Evolutionary conservation across 2,329 filamentous ascomycete species (phyloP), one percentile per base, ranked within the genome.

Genomic region (Xylariaceae sp.): DNA sequence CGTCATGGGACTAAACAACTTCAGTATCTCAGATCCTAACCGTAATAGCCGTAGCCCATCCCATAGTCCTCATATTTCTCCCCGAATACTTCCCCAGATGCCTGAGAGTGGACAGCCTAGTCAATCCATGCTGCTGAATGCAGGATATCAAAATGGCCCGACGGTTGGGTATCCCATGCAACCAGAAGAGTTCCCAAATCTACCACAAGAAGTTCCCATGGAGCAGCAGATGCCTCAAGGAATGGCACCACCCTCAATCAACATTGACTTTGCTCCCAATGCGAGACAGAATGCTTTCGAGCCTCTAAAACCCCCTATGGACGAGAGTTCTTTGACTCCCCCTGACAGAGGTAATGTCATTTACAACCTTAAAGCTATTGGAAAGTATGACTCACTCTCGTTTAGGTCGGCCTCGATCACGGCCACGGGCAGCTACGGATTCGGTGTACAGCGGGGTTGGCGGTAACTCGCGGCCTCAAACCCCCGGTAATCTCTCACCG

Each of bases 261-360:
- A 94, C 68, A 94, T 97, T 64, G 90, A 96, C 69, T 92, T 91
- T 71, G 92, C 92, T 13, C 92, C 92, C 20, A 86, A 86, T 7
- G 83, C 88, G 46, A 77, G 82, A 53, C 83, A 83, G 64, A 82
- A 79, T 47, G 84, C 79, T 62, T 88, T 89, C 67, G 88, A 87
- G 58, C 81, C 83, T 23, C 77, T 81, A 16, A 90, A 89, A 66
- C 74, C 81, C 24, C 78, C 79, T n/a, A 76, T 86, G 61, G 85
- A 91, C 61, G 81, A 86, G 59, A 90, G 95, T 70, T 91, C 92
- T 3, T 75, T 97, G 57, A 94, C 88, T 44, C 92, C 92, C 0
- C 93, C 93, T 10, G 83, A 91, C 59, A 75, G 83, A 80, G 82
- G 84, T 85, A 78, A 66, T 73, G 67, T 43, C 13, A 24, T 15